Base-by-base conservation (phyloP, 2,329 filamentous ascomycete genomes). In the Neophaeococcomyces aloes region DNA sequence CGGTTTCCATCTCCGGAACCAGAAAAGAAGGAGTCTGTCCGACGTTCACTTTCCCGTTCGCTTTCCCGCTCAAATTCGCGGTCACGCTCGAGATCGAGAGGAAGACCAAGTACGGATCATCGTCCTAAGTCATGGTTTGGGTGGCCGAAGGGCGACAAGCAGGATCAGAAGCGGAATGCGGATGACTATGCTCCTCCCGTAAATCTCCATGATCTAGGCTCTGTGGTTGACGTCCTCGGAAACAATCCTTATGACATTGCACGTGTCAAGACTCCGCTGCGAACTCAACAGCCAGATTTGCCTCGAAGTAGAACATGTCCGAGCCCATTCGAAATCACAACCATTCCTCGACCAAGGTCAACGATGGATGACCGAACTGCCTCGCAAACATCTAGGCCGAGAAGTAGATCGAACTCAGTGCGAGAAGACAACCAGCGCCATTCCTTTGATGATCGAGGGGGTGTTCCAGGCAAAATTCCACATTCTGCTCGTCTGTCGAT, bases 361-460 rank as follows among this genome's bases (percentile, higher is more conserved):
- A 56, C 49, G 44, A 54, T 52, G 48, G 48, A 52, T 46, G 53
- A 53, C 31, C 38, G 46, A 27, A 39, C 50, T 7, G 50, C 52
- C 15, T 40, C 42, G 21, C 43, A 53, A 15, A 18, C 53, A 19
- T 43, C 50, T 2, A 43, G 46, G 19, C 15, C 31, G n/a, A 44
- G 52, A 33, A 51, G 52, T 27, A 37, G 46, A 21, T 45, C 49
- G 10, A 40, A 43, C 21, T 41, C 45, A 25, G 46, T 52, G 32
- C 48, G 46, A 44, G 45, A 7, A 7, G 23, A 36, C 23, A 21
- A 42, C 13, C 45, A 48, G 32, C 46, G 33, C 19, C 25, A 36
- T n/a, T 51, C 45, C 7, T 51, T 53, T 37, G 52, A 56, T 21
- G 53, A 54, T 29, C 45, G 52, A 44, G 48, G 48, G 35, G 52